Evolutionary conservation across 306 rosid species (phyloP).

Genomic region (Medicago truncatula): DNA sequence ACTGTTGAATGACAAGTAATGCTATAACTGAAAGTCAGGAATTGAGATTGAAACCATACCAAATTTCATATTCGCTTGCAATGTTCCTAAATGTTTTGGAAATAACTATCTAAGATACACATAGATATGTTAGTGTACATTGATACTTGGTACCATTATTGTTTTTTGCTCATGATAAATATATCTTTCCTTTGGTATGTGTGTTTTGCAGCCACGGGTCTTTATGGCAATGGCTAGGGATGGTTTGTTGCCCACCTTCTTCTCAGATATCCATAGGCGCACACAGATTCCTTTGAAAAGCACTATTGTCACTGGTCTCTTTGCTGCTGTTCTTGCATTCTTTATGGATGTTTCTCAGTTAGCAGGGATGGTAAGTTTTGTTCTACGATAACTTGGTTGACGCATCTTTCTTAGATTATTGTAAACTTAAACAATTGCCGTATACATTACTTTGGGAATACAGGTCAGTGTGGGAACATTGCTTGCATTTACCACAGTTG

Average conservation of each 20-base stretch:
- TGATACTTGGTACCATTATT: neutral
- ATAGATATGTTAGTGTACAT: conserved; percentile 1
- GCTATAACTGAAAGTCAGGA: neutral
- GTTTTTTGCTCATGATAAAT: conserved; percentile 34
- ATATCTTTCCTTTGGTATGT: neutral
- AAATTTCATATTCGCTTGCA: conserved; percentile 12
- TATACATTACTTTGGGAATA: conserved; percentile 32
- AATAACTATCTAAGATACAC: conserved; percentile 7
- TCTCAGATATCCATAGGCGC: conserved; percentile 50
- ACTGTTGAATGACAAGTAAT: neutral
- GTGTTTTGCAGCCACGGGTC: conserved; percentile 66
- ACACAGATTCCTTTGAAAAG: conserved; percentile 60
- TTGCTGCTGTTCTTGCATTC: conserved; percentile 71
- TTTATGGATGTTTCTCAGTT: conserved; percentile 80
- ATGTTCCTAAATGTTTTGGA: neutral
- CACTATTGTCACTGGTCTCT: conserved; percentile 57
- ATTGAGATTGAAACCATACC: conserved; percentile 7
- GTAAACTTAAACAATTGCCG: conserved; percentile 10
- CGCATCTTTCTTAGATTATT: conserved; percentile 29
- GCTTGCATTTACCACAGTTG: conserved; percentile 71
- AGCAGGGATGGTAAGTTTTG: conserved; percentile 76
- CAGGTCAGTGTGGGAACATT: conserved; percentile 82
- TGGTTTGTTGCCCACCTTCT: conserved; percentile 63
- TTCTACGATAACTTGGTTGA: conserved; percentile 15
- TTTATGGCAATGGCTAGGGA: conserved; percentile 74